Conservation (phyloP, 164 flowering plant genomes). For the Akebia trifoliata region DNA sequence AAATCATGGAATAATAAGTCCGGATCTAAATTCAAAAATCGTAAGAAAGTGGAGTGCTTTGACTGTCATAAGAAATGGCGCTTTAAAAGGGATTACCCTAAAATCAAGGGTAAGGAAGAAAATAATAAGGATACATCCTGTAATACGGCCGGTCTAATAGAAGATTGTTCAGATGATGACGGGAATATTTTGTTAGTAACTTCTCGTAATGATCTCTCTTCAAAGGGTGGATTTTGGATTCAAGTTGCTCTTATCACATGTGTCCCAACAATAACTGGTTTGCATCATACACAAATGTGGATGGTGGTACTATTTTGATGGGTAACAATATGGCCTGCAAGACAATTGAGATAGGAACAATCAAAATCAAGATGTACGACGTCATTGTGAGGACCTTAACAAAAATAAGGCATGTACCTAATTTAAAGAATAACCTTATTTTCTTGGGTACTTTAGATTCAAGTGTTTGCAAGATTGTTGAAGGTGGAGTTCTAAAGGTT, state of each 20-base stretch:
- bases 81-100: no score
- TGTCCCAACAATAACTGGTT: neutral
- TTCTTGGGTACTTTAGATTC: neutral
- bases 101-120: no score
- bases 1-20: no score
- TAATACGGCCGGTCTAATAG: no score
- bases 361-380: neutral
- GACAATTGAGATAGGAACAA: neutral
- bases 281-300: neutral
- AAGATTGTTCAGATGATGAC: no score
- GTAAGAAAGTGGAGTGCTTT: no score
- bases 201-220: no score
- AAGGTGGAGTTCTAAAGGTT: neutral
- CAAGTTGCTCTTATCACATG: conserved; percentile 3
- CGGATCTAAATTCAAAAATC: no score
- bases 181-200: no score
- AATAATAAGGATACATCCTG: no score
- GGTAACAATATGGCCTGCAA: neutral
- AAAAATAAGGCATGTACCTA: neutral
- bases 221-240: neutral
- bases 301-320: neutral
- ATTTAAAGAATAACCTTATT: conserved; percentile 1
- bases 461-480: neutral
- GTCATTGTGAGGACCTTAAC: neutral
- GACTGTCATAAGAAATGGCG: no score